Evolutionary conservation across 2,329 filamentous ascomycete species (phyloP).

Genomic region (Venturia carpophila): DNA sequence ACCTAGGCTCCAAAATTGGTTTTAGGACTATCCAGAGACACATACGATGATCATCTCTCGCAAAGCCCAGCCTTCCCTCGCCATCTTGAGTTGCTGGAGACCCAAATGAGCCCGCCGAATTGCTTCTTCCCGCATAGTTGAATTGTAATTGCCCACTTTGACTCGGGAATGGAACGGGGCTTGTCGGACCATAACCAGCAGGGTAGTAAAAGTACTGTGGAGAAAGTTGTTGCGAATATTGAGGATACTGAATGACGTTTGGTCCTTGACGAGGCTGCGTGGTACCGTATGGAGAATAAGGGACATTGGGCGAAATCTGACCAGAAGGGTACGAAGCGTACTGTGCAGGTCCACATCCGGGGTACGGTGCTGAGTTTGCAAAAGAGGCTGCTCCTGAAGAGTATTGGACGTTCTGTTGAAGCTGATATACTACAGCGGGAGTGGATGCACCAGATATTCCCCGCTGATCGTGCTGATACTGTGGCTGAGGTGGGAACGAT

Average conservation of each 20-base stretch:
- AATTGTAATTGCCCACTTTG: constrained; percentile 2
- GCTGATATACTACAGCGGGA: constrained; percentile 34
- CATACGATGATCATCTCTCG: not conserved
- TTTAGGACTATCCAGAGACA: no score
- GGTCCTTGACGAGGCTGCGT: not conserved
- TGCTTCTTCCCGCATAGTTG: not conserved
- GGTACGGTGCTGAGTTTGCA: constrained; percentile 21
- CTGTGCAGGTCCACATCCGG: constrained; percentile 17
- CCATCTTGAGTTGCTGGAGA: not conserved
- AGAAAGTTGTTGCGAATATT: constrained; percentile 9
- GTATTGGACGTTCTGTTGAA: constrained; percentile 33
- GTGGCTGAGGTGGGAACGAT: constrained; percentile 19
- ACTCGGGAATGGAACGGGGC: not conserved
- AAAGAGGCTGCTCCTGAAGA: constrained; percentile 22
- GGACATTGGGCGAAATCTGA: constrained; percentile 2
- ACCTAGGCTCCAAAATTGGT: not conserved
- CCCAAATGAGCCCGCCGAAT: not conserved
- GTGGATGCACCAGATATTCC: constrained; percentile 32
- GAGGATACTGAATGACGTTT: not conserved
- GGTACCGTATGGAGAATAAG: constrained; percentile 16
- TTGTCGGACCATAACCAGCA: not conserved
- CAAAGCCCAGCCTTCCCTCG: not conserved
- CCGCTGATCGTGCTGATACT: constrained; percentile 26
- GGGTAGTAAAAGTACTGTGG: constrained; percentile 18
- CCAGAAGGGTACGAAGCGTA: constrained; percentile 26